phyloP scores from a whole-genome alignment of 1,139 yeast genomes.

The Wickerhamomyces sp. region DNA sequence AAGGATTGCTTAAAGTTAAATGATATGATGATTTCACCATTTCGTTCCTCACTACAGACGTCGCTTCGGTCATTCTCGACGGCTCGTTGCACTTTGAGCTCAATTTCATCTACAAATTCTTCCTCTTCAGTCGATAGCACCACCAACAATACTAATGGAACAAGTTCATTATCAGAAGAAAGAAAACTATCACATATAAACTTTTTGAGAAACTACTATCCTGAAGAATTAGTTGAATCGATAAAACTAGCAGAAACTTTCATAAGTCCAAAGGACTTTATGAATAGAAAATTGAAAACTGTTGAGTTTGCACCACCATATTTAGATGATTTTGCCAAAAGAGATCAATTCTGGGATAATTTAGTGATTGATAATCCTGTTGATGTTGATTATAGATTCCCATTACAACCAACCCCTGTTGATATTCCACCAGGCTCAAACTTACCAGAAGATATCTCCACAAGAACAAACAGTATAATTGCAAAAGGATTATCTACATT shows the following conservation, averaged over 20 bases:
- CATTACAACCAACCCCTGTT: conserved; percentile 38
- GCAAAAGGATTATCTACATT: conserved; percentile 60
- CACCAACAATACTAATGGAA: neutral
- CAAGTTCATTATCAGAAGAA: conserved; percentile 7
- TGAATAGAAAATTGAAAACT: conserved; percentile 29
- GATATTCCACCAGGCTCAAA: conserved; percentile 22
- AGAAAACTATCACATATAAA: conserved; percentile 42
- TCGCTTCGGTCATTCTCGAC: neutral
- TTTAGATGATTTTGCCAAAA: conserved; percentile 52
- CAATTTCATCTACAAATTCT: neutral
- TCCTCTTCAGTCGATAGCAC: neutral
- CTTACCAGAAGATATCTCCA: conserved; percentile 6
- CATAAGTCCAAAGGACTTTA: conserved; percentile 58
- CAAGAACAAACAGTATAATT: conserved; percentile 22
- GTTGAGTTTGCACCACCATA: conserved; percentile 55
- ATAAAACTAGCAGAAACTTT: conserved; percentile 75
- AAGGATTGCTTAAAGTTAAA: too few relatives aligned
- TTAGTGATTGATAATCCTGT: conserved; percentile 36
- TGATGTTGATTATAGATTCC: conserved; percentile 36
- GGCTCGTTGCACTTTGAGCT: neutral
- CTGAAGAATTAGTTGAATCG: conserved; percentile 73
- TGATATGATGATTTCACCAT: neutral
- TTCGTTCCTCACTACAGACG: neutral
- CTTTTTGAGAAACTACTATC: conserved; percentile 63
- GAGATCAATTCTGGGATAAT: conserved; percentile 56